Evolutionary conservation across 2,329 filamentous ascomycete genomes (phyloP).

Genomic region (Penicillium sp.): DNA sequence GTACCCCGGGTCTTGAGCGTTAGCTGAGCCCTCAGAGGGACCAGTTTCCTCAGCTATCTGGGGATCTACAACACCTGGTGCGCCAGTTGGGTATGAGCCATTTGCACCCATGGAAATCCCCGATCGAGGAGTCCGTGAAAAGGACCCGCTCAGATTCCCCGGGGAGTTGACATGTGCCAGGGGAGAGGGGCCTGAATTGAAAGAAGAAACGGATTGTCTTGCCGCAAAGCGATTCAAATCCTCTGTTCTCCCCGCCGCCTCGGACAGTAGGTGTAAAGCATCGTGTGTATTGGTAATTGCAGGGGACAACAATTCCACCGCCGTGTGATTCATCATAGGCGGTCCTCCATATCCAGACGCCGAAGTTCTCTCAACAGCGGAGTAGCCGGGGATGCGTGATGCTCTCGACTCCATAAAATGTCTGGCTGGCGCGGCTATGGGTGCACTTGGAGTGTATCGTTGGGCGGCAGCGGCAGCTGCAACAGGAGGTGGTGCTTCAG

Average conservation of each 20-base stretch:
- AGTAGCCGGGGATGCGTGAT: constrained; percentile 27
- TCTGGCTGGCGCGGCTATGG: constrained; percentile 22
- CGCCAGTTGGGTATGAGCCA: constrained; percentile 50
- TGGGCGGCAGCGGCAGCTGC: constrained; percentile 15
- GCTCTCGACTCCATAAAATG: constrained; percentile 31
- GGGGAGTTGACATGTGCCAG: constrained; percentile 36
- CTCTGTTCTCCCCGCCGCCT: constrained; percentile 64
- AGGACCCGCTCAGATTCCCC: constrained; percentile 35
- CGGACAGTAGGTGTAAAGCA: constrained; percentile 85
- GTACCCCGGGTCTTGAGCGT: constrained; percentile 38
- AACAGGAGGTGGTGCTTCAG: constrained; percentile 24
- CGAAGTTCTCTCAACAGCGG: constrained; percentile 23
- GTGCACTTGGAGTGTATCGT: constrained; percentile 29
- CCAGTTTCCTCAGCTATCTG: constrained; percentile 29
- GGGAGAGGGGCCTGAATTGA: constrained; percentile 39
- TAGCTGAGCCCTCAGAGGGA: constrained; percentile 27
- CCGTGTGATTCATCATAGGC: constrained; percentile 60
- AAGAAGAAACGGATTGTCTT: constrained; percentile 40
- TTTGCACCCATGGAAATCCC: constrained; percentile 45
- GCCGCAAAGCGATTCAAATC: constrained; percentile 46
- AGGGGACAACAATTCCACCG: constrained; percentile 58
- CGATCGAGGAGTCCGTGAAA: constrained; percentile 38
- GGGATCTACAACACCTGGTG: constrained; percentile 25
- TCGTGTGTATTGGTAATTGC: constrained; percentile 91
- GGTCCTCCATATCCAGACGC: constrained; percentile 47